Evolutionary conservation across 1,284 basidiomycete genomes (phyloP).

Genomic region (Leccinum solheimii): DNA sequence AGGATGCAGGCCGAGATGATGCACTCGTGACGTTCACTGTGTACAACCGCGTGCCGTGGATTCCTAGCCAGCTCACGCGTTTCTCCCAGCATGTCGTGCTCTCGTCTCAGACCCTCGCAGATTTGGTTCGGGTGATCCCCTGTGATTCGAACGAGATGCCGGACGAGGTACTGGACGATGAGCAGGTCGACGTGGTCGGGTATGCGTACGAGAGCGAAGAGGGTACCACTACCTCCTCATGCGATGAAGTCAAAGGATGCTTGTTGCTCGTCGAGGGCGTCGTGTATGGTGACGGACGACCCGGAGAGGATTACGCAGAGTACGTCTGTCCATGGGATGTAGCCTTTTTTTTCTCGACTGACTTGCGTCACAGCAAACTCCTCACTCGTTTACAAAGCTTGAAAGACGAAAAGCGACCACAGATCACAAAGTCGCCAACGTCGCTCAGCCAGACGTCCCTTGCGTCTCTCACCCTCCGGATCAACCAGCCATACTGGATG

Average conservation of each 20-base stretch:
- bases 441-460: slow-evolving; percentile 51
- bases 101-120: slow-evolving; percentile 71
- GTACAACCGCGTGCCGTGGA: slow-evolving; percentile 60
- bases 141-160: slow-evolving; percentile 62
- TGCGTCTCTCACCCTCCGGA: slow-evolving; percentile 53
- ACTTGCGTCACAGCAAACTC: slow-evolving; percentile 47
- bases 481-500: slow-evolving; percentile 78
- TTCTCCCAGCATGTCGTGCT: slow-evolving; percentile 66
- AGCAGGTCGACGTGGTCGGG: slow-evolving; percentile 39
- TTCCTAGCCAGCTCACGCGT: slow-evolving; percentile 57
- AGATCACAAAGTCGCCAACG: slow-evolving; percentile 44
- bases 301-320: slow-evolving; percentile 57
- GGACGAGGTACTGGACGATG: slow-evolving; percentile 35
- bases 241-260: slow-evolving; percentile 34
- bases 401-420: slow-evolving; percentile 35
- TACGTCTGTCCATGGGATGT: slow-evolving; percentile 33
- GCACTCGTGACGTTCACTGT: slow-evolving; percentile 60
- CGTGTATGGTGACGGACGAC: slow-evolving; percentile 55
- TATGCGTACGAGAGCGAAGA: slow-evolving; percentile 30
- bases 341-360: not conserved
- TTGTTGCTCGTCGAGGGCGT: slow-evolving; percentile 61
- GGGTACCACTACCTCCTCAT: slow-evolving; percentile 5
- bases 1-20: slow-evolving; percentile 29
- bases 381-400: slow-evolving; percentile 42
- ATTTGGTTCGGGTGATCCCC: slow-evolving; percentile 60